Evolutionary conservation across 306 rosid genomes (phyloP), one percentile per base, ranked within the genome.

Genomic region (Quercus suber): DNA sequence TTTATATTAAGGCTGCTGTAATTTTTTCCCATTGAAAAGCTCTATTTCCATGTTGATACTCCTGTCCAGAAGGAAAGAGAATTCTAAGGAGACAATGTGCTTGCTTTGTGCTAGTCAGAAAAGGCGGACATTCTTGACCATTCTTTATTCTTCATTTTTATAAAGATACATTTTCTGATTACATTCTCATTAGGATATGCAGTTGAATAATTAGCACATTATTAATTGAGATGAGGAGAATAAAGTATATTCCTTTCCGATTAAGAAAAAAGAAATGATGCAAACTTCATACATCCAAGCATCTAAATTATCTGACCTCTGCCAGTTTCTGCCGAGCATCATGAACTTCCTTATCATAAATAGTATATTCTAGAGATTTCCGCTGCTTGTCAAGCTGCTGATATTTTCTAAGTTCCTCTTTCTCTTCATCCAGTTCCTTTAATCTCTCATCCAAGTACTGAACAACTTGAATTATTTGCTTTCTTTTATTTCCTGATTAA

Each of bases 381-480:
- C 98, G 87, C 87, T 89, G 97, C 89, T 84, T 95, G 80, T 95
- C 98, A 88, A 92, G 92, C 79, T 91, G 98, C 81, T 95, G 99
- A 84, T 95, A 95, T 86, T 90, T 89, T 82, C 89, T 82, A 19
- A 95, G 89, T 86, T 95, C 99, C 90, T 95, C 98, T 88, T 95
- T 95, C 87, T 95, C 99, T 87, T 92, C 99, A 76, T 95, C 98
- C 72, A 95, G 85, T 74, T 95, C 99, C 87, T 80, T 91, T 87
- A 95, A 83, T 84, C 97, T 90, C 91, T 95, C 99, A 55, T 95
- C 99, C 81, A 95, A 86, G 86, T 93, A 95, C 86, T 95, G 97
- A 74, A 95, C 94, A 83, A 95, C 99, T 93, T 95, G 99, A 84
- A 95, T 91, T 80, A 95, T 95, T 85, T 95, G 98, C 82, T 84